Evolutionary conservation across 2,329 filamentous ascomycete species (phyloP), one percentile per base, ranked within the genome.

Genomic region (Cordyceps javanica): DNA sequence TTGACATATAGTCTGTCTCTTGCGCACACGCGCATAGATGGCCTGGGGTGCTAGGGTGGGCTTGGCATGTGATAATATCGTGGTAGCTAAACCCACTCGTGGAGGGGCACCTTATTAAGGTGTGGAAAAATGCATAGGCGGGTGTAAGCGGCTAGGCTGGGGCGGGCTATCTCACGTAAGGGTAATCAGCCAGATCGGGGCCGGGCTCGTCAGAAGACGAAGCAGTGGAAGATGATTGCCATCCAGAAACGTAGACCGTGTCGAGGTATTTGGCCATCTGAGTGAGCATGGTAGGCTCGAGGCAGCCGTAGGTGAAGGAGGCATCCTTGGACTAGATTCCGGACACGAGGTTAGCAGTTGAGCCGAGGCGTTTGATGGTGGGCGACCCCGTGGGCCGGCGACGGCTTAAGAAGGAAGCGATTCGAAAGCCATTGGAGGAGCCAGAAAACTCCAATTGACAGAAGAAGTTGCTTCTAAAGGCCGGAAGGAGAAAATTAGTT

Each of bases 201-300:
- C 93, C 94, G 26, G 94, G 94, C 78, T 99, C 94, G 67, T 99
- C 91, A 7, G 92, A 93, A 2, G 91, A 84, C 3, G 93, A 97
- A 51, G 94, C 94, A 8, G 94, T 99, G 25, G 92, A 97, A 2
- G 93, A 97, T 63, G 90, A 96, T 76, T 99, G 94, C 94, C 94
- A 99, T 63, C 94, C 94, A 56, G 94, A 97, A 61, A 99, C 94
- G 73, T 99, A 99, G 71, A 99, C 90, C 34, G 94, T 99, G 71
- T 99, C 94, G 61, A 99, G 82, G 74, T 95, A 97, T 76, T 97
- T 96, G 67, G 93, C 93, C 94, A 99, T 99, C 75, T 99, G 94
- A 28, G 94, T 97, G 71, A 99, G 83, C 90, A 97, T 97, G 58
- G 96, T 96, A 11, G 94, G 94, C 71, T 99, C 94, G 63, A 99